Evolutionary conservation across 352 stramenopile species (phyloP).

Genomic region (Phytopythium oedochilum): DNA sequence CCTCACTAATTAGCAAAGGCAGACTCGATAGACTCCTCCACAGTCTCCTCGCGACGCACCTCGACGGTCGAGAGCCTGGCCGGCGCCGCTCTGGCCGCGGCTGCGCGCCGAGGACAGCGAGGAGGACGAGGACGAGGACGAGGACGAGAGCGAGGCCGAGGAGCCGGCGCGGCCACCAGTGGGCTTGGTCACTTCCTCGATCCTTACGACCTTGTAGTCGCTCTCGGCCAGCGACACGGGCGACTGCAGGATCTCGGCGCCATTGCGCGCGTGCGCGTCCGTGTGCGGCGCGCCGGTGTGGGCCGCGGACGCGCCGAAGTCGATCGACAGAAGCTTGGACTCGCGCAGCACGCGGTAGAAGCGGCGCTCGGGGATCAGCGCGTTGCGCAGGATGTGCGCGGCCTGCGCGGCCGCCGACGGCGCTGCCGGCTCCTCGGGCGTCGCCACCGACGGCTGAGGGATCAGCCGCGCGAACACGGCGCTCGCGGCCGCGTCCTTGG

Average conservation of each 20-base stretch:
- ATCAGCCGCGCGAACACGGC: slow-evolving; percentile 40
- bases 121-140: not conserved
- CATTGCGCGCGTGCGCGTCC: slow-evolving; percentile 9
- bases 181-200: slow-evolving; percentile 57
- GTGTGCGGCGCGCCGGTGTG: slow-evolving; percentile 3
- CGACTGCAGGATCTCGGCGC: slow-evolving; percentile 9
- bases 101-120: slow-evolving; percentile 10
- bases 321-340: slow-evolving; percentile 58
- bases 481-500: slow-evolving; percentile 2
- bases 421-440: not conserved
- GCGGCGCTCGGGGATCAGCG: slow-evolving; percentile 36
- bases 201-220: slow-evolving; percentile 48
- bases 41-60: too few relatives aligned
- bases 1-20: too few relatives aligned
- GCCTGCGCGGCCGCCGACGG: slow-evolving; percentile 6
- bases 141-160: not conserved
- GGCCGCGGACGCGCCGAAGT: slow-evolving; percentile 21
- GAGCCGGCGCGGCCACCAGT: slow-evolving; percentile 13
- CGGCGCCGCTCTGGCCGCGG: slow-evolving; percentile 10
- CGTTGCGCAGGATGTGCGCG: slow-evolving; percentile 20
- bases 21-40: too few relatives aligned
- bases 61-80: slow-evolving; percentile 35
- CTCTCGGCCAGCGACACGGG: slow-evolving; percentile 22
- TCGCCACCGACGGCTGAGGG: slow-evolving; percentile 18
- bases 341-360: slow-evolving; percentile 74